A percentile compares a stretch with the other conserved stretches of the same genome.
phyloP scores from a whole-genome alignment of 1,284 basidiomycete species.

The Kwoniella shivajii region DNA sequence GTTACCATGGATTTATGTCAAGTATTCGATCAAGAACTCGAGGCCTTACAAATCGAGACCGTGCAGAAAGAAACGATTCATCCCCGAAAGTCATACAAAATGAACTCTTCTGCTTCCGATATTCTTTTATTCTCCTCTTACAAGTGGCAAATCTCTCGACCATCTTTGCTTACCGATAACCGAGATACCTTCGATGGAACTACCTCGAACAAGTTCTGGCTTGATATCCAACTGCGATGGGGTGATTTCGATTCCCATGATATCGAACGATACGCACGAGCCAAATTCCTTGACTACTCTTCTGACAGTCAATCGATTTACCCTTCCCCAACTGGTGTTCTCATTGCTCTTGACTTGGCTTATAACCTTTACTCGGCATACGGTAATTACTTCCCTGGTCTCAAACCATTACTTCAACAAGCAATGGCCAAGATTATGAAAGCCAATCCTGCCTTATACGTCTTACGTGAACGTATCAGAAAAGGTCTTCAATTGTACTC shows the following conservation, averaged over 20 bases:
- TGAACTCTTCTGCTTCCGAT: slow-evolving; percentile 94
- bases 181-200: slow-evolving; percentile 97
- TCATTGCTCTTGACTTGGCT: slow-evolving; percentile 95
- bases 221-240: slow-evolving; percentile 97
- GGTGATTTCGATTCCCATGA: slow-evolving; percentile 99
- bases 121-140: slow-evolving; percentile 95
- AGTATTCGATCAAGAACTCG: slow-evolving; percentile 88
- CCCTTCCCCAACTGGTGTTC: slow-evolving; percentile 95
- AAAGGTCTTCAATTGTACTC: slow-evolving; percentile 98
- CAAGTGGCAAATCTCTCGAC: slow-evolving; percentile 98
- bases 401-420: slow-evolving; percentile 97
- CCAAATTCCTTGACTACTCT: slow-evolving; percentile 84
- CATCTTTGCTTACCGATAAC: slow-evolving; percentile 92
- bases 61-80: slow-evolving; percentile 99
- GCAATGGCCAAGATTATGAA: slow-evolving; percentile 99
- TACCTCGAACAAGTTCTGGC: slow-evolving; percentile 98
- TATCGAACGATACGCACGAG: slow-evolving; percentile 94
- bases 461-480: slow-evolving; percentile 95
- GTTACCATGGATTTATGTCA: slow-evolving; percentile 99
- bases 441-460: slow-evolving; percentile 84
- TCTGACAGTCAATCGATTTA: slow-evolving; percentile 97
- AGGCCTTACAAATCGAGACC: slow-evolving; percentile 97
- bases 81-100: slow-evolving; percentile 99
- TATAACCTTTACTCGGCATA: slow-evolving; percentile 99
- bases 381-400: slow-evolving; percentile 98